Base-by-base conservation (phyloP, 2,329 filamentous ascomycete genomes). In the Ophiocordyceps polyrhachis-furcata region DNA sequence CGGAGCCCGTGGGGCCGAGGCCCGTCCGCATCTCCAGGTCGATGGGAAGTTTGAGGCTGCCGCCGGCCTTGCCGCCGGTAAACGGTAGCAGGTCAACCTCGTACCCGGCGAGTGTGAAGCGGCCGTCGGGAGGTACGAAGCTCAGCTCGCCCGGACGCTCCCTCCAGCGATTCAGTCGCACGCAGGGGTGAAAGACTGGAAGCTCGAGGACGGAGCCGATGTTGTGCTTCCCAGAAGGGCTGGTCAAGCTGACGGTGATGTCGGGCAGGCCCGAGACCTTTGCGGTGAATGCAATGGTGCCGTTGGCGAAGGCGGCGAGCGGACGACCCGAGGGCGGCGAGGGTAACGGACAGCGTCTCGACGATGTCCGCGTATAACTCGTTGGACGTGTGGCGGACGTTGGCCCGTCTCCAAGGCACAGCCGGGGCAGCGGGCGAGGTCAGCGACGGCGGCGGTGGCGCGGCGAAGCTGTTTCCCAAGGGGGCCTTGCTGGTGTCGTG, bases 311-410 rank as follows among this genome's bases (percentile, higher is more conserved):
- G 3, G 91, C 89, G 8, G 85, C 79, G 20, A 98, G 70, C 1
- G 89, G 81, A 14, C 87, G 74, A 5, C 91, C 91, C 0, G 88
- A 95, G 0, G 91, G 91, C n/a, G 0, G 91, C 87, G 40, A 96
- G 73, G 0, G 83, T 94, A 38, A 95, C 85, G 1, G 79, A 76
- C 0, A 98, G 69, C 1, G 84, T 86, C 65, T 98, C 91, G 49
- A 98, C 78, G 13, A 98, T 78, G 59, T 98, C 91, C 46, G 94
- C 89, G 59, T 96, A 96, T 52, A 98, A 71, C 62, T 98, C 91
- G 62, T 96, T 98, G 45, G 84, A 93, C 4, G 89, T 96, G 61
- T 98, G 91, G 15, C 88, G 75, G 44, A 98, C 91, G 55, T 94
- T 94, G 37, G 85, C 78, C 48, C 87, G 73, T 49, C 91, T 76